phyloP scores from a whole-genome alignment of 192 early-diverging fungal species.

The Borealophlyctis nickersoniae region DNA sequence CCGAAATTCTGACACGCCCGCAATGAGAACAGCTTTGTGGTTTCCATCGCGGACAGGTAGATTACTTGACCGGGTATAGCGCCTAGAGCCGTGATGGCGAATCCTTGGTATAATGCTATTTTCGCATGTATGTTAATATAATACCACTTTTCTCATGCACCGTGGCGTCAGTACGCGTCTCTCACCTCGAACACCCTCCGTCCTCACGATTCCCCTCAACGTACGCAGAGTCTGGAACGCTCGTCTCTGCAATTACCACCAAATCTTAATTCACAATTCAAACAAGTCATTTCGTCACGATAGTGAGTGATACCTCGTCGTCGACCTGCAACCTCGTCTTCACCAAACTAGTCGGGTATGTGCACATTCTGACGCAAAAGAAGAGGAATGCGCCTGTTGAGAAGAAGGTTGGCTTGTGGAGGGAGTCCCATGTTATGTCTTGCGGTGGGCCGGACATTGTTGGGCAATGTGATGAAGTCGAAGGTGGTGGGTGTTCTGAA shows the following conservation, averaged over 20 bases:
- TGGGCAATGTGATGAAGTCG: too few species aligned
- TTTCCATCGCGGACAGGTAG: constrained; percentile 24
- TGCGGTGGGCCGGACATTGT: too few species aligned
- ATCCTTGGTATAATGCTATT: constrained; percentile 32
- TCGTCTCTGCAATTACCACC: constrained; percentile 6
- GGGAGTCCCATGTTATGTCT: constrained; percentile 1
- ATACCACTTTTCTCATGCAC: neutral
- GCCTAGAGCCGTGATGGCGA: constrained; percentile 25
- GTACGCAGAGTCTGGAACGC: constrained; percentile 16
- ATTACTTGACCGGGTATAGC: constrained; percentile 31
- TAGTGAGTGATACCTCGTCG: constrained; percentile 4
- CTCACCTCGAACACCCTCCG: constrained; percentile 27
- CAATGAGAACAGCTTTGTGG: neutral
- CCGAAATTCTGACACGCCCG: neutral
- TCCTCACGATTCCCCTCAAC: constrained; percentile 11
- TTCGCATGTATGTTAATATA: neutral
- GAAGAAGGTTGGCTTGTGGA: constrained; percentile 20
- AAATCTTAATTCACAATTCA: too few species aligned
- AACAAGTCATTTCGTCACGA: neutral
- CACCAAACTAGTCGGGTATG: constrained; percentile 24
- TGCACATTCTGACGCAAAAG: constrained; percentile 13
- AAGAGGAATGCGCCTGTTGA: constrained; percentile 17
- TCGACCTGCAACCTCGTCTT: constrained; percentile 28
- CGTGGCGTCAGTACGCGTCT: neutral
- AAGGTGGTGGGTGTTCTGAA: too few species aligned